A percentile compares a stretch with the other conserved stretches of the same genome.
Evolutionary conservation across 164 flowering plant species (phyloP).

Genomic region (Kingdonia uniflora): DNA sequence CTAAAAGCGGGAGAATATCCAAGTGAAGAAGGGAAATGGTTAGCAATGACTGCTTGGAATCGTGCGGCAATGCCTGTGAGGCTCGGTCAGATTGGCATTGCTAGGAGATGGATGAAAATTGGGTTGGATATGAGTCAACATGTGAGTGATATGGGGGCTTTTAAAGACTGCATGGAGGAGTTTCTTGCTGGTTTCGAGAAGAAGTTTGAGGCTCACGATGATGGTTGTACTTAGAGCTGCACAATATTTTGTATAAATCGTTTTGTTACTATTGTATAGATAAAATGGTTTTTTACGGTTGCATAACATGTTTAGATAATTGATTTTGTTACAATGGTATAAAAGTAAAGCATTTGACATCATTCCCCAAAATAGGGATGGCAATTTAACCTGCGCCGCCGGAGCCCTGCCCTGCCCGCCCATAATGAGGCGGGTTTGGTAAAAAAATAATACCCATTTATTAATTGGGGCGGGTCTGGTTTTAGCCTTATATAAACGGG

Average conservation of each 20-base stretch:
- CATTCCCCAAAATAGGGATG: too few relatives aligned
- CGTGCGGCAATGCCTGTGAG: constrained; percentile 64
- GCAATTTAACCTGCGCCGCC: too few relatives aligned
- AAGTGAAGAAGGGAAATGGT: constrained; percentile 78
- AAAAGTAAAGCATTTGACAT: background rate
- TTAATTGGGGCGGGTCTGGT: too few relatives aligned
- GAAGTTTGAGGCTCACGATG: constrained; percentile 17
- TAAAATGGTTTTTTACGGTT: too few relatives aligned
- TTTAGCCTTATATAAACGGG: too few relatives aligned
- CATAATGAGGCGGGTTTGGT: too few relatives aligned
- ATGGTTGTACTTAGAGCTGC: background rate
- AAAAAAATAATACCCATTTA: too few relatives aligned
- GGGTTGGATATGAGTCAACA: constrained; percentile 61
- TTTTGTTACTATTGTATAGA: too few relatives aligned
- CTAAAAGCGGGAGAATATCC: constrained; percentile 79
- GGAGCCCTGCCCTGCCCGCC: too few relatives aligned
- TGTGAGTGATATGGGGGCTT: constrained; percentile 50
- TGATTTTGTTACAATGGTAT: too few relatives aligned
- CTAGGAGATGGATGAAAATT: constrained; percentile 71
- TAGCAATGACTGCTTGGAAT: constrained; percentile 86
- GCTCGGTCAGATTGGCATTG: constrained; percentile 42
- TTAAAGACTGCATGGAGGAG: constrained; percentile 65
- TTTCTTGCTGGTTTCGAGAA: constrained; percentile 36
- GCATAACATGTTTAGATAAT: too few relatives aligned
- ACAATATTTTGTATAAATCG: background rate